Evolutionary conservation across 352 stramenopile species (phyloP).

Genomic region (Phytopythium helicoides): DNA sequence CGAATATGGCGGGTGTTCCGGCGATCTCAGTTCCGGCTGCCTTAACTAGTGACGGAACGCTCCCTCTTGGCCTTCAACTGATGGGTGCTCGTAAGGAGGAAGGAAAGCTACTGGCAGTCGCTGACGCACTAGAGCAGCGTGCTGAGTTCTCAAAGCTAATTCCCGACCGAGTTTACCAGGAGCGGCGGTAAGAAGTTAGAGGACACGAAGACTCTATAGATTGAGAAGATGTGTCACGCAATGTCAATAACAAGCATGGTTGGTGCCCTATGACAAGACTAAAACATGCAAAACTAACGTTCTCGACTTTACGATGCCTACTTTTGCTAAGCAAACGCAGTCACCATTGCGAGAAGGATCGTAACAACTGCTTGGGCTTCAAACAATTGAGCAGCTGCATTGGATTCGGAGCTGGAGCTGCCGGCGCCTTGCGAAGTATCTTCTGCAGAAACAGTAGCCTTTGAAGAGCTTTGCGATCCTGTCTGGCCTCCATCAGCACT

Average conservation of each 20-base stretch:
- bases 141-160: conserved; percentile 43
- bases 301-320: neutral
- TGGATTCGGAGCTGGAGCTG: too few relatives aligned
- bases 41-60: conserved; percentile 45
- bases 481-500: neutral
- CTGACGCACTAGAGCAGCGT: conserved; percentile 58
- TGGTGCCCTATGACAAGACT: too few relatives aligned
- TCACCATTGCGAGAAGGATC: neutral
- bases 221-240: too few relatives aligned
- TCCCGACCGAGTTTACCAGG: conserved; percentile 51
- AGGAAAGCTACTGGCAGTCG: conserved; percentile 57
- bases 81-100: conserved; percentile 69
- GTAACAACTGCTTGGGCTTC: too few relatives aligned
- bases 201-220: neutral
- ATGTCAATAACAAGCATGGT: too few relatives aligned
- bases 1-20: conserved; percentile 86
- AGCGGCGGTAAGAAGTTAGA: conserved; percentile 18
- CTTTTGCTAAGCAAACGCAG: neutral
- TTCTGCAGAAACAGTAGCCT: too few relatives aligned
- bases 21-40: conserved; percentile 78
- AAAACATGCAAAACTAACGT: too few relatives aligned
- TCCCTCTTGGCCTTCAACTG: conserved; percentile 79
- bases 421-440: too few relatives aligned
- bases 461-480: neutral
- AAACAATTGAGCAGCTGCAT: too few relatives aligned